Base-by-base conservation (phyloP, 805 yeast genomes). In the Kazachstania taianensis region DNA sequence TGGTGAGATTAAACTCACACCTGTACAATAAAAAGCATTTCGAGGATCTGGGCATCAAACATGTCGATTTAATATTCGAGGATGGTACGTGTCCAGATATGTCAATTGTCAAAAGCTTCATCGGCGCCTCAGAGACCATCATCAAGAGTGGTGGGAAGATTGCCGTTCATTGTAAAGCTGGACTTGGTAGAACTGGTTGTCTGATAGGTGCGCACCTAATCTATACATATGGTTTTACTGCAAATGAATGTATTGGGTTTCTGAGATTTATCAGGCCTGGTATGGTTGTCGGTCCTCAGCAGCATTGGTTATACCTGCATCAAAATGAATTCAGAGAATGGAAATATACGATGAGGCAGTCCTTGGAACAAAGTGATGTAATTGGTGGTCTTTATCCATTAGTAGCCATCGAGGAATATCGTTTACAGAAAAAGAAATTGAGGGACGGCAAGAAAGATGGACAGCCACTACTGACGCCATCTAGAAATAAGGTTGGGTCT, bases 251-350 rank as follows among this genome's bases (percentile, higher is more conserved):
- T 59, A 92, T 92, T 49, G 95, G 89, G 1, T 92, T 86, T 55
- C 82, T 92, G 89, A 72, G 98, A 57, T 82, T 92, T 73, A 70
- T 92, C 43, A 74, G 98, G 47, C 98, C 98, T 0, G 98, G 98
- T 28, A 92, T 92, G 98, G 96, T 92, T n/a, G 98, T 92, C 20
- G 98, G 98, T 0, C 98, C 98, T 2, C 98, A 92, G 60, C 98
- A 92, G 57, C 98, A 92, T 63, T 92, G 98, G 98, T 69, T 92
- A 40, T 92, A 92, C 54, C 70, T 92, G 44, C 96, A 92, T 57
- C 98, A 92, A 60, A 79, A 85, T 58, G 96, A 87, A 48, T 92
- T 92, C 59, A 72, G 96, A 51, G 96, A 86, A 51, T 92, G 98
- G 97, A 73, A 85, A 57, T 83, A 78, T 49, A 85, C 96, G 8